These are phyloP conservation scores for Tuber calosporum DNA, from an alignment of 495 filamentous ascomycete genomes.

Conservation along the genomic window DNA sequence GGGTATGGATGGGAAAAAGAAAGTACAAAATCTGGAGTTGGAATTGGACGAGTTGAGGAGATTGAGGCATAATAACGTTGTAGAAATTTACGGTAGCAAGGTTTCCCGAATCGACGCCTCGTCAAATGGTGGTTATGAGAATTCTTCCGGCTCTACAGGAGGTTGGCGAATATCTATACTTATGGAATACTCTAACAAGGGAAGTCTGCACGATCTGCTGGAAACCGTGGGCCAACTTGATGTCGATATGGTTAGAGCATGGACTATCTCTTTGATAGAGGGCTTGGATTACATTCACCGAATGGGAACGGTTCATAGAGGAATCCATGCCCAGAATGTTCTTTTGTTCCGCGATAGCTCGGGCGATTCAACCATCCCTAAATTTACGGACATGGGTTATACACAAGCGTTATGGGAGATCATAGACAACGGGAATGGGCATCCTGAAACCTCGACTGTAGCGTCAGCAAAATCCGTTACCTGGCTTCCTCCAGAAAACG, in stretches of 20 bases:
- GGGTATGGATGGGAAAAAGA: constrained; percentile 54
- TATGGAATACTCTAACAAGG: constrained; percentile 70
- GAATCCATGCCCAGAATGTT: constrained; percentile 68
- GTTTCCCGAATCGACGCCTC: constrained; percentile 48
- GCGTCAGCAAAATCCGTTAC: constrained; percentile 63
- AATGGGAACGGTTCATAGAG: constrained; percentile 70
- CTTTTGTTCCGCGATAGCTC: constrained; percentile 57
- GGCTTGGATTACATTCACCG: constrained; percentile 79
- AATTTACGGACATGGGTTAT: constrained; percentile 63
- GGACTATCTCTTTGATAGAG: constrained; percentile 85
- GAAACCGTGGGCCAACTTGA: constrained; percentile 67
- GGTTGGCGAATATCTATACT: constrained; percentile 75
- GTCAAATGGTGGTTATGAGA: constrained; percentile 32
- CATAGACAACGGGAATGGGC: constrained; percentile 43
- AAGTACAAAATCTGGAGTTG: constrained; percentile 58
- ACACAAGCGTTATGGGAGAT: constrained; percentile 57
- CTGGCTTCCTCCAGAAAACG: constrained; percentile 77
- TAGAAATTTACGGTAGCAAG: constrained; percentile 72
- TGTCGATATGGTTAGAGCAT: constrained; percentile 65
- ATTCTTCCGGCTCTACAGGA: constrained; percentile 45
- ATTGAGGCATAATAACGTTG: constrained; percentile 67
- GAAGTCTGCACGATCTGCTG: constrained; percentile 72
- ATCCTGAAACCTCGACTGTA: constrained; percentile 45
- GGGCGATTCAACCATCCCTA: constrained; percentile 54
- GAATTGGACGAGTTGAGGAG: constrained; percentile 65